Evolutionary conservation across 345 rosid species (phyloP), one percentile per base, ranked within the genome.

Genomic region (Citrus unshiu): DNA sequence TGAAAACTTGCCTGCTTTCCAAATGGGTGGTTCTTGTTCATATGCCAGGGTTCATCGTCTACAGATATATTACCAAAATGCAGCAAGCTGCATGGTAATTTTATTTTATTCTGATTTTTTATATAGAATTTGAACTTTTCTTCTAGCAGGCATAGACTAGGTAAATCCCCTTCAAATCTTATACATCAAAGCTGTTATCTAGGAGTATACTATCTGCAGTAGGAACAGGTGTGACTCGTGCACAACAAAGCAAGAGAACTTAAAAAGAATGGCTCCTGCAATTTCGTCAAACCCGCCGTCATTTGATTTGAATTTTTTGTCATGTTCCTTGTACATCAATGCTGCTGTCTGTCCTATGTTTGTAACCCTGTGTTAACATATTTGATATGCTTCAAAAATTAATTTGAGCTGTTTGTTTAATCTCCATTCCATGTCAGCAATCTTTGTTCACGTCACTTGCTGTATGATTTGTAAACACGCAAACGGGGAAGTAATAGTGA

Each of bases 401-500:
- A 40, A 25, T 27, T 22, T 13, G 24, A 21, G 25, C 54, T 49
- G 22, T 25, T 21, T 70, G 65, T 71, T 70, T 60, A 29, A 35
- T 27, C 27, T 73, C 51, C 39, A 12, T 4, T 40, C 64, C 9
- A 32, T 39, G n/a, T 10, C 51, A 39, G 7, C 34, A 24, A 51
- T 27, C 22, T 73, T 51, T 68, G 32, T 76, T 56, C 61, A 54
- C 68, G 39, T 35, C 39, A 35, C 39, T 35, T 35, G 8, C 39
- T 29, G 4, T 5, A 24, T 62, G 39, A 68, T 74, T 49, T 37
- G 39, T 51, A 59, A 71, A 32, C 88, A 94, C 95, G 98, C 98
- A 62, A 91, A 84, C 81, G 83, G 91, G 83, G 99, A 96, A 56
- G 90, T 94, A 27, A 91, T 97, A 27, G 89, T 98, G 85, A 91